Base-by-base conservation (phyloP, 495 filamentous ascomycete genomes). In the Aspergillus cristatus region DNA sequence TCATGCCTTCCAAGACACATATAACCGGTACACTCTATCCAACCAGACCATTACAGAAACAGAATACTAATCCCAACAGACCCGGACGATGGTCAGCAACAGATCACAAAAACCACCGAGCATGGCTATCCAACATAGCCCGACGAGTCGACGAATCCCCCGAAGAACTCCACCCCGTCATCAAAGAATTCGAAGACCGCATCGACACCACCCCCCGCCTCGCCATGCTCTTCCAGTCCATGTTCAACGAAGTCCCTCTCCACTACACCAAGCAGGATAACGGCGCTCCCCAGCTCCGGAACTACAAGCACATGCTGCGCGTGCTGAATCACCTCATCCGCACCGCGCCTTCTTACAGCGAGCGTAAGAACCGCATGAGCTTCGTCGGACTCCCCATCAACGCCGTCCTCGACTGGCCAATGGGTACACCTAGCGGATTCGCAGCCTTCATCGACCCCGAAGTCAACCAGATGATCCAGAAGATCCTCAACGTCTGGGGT, bases 321-420 rank as follows among this genome's bases (percentile, higher is more conserved):
- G 48, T 77, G 3, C 58, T 81, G 25, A 75, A 78, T 47, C 62
- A 63, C 72, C 3, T 78, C 74, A 72, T 70, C 76, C 50, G 37
- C 57, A 7, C 72, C 74, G 16, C 11, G 26, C 28, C 36, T 7
- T 8, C 15, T 32, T 39, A 25, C 28, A 39, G 30, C 37, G 31
- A 20, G 67, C 76, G 0, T 60, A 47, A 3, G 75, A 73, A 68
- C 30, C 60, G 70, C 0, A 71, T 76, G 0, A 78, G 76, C 6
- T 67, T 84, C 47, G 75, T 84, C 16, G 81, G 82, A 0, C 60
- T 82, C 1, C 82, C 82, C 2, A 74, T 85, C 54, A 72, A 70
- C 34, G 79, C 79, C 3, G 66, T 85, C 15, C 71, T 86, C 11
- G 79, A 84, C 50, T 85, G 81, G 65, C 77, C 78, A 3, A 84